Base-by-base conservation (phyloP, 1,284 basidiomycete genomes). In the Volvariella volvacea region DNA sequence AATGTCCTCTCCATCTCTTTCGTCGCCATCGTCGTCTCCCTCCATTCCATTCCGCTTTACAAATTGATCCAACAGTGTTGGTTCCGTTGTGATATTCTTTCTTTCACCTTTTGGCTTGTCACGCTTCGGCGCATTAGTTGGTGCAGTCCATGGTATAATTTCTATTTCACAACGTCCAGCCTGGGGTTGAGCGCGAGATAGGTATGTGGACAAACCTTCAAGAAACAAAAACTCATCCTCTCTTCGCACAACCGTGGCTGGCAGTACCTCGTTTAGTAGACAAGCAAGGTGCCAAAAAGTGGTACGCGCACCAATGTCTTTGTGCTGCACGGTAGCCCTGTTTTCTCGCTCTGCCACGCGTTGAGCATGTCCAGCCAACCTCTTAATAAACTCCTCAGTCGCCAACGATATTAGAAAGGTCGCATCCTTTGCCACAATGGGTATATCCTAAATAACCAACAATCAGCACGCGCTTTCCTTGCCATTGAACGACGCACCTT, bases 351-450 rank as follows among this genome's bases (percentile, higher is more conserved):
- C 70, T 8, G 86, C 83, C 6, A 77, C 68, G 44, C 65, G 66
- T 48, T 83, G 74, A 15, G 72, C 74, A 1, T 83, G 80, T 46
- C 79, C 71, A 3, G 71, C 68, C 21, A 90, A 58, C 32, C 76
- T 70, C 57, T 74, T 78, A 39, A 89, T 80, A 49, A 90, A 89
- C 55, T 86, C 80, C 58, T 90, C 87, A 33, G 88, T 78, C 2
- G 87, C 87, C 32, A 87, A 63, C 19, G 85, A 80, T 44, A 90
- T 82, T 19, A 86, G 60, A 51, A 84, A 76, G 0, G 78, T 76
- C 8, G 85, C 87, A 43, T 90, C 86, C 56, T 71, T 79, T 7
- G 83, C 78, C 3, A 88, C 68, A 38, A 79, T 78, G 0, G 83
- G 78, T 43, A 90, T 72, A 32, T 89, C 87, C 85, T 88, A 39